A percentile compares a stretch with the other conserved stretches of the same genome.
These are phyloP conservation scores for Solanum lycopersicoides DNA, from an alignment of 257 asterid genomes.

Conservation along the genomic window DNA sequence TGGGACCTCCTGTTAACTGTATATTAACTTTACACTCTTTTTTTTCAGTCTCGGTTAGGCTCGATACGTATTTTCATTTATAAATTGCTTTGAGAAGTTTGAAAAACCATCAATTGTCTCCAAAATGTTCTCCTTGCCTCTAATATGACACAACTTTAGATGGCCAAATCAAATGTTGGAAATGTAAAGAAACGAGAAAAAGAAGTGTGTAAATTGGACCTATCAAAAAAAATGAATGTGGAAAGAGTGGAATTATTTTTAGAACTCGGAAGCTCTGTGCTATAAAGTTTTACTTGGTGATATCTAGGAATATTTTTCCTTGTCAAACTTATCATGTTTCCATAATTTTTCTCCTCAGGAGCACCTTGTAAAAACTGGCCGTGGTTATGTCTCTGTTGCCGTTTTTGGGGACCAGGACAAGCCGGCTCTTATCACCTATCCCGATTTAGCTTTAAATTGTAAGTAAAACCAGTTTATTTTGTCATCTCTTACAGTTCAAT, in stretches of 20 bases:
- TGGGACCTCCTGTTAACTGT: neutral
- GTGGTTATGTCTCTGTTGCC: conserved; percentile 71
- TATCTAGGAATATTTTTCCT: conserved; percentile 3
- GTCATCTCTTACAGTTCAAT: neutral
- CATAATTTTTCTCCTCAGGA: conserved; percentile 48
- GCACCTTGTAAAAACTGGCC: conserved; percentile 73
- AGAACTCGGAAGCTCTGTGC: conserved; percentile 19
- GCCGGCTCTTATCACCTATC: conserved; percentile 91
- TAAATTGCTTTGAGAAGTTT: neutral
- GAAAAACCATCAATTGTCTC: neutral
- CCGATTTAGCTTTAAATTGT: conserved; percentile 93
- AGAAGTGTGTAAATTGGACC: neutral
- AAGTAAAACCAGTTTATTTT: conserved; percentile 20
- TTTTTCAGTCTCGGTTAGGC: neutral
- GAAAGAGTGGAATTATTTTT: conserved; percentile 6
- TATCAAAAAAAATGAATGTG: neutral
- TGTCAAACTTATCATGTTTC: neutral
- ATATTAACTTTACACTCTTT: neutral
- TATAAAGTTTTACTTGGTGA: conserved; percentile 2
- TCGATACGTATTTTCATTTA: neutral
- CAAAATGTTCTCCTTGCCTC: too few species aligned
- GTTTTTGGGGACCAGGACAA: conserved; percentile 93
- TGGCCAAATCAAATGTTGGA: too few species aligned
- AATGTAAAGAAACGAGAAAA: neutral
- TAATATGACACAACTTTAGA: too few species aligned